Evolutionary conservation across 2,329 filamentous ascomycete genomes (phyloP), one percentile per base, ranked within the genome.

Genomic region (Exutisphaerella laricina): DNA sequence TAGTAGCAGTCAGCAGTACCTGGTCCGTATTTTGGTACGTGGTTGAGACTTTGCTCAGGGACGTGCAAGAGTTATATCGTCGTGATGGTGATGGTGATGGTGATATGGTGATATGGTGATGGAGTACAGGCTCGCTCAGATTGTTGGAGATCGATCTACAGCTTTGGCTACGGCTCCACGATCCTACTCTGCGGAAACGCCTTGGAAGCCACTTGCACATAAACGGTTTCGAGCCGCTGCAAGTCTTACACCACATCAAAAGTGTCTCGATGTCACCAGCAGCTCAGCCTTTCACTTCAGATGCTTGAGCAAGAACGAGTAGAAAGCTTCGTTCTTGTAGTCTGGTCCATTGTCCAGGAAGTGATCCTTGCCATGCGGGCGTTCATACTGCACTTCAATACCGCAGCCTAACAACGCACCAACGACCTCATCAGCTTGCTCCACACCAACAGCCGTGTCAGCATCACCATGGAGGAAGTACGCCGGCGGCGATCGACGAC

Each of bases 21-120:
- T 71, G n/a, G n/a, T n/a, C n/a, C n/a, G n/a, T n/a, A 4, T 70
- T 65, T 49, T 72, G 70, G 70, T 72, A 70, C 47, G 60, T 70
- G 26, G 66, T 67, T 1, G 70, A 72, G 48, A 72, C 70, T 1
- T 54, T 73, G 3, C 67, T 70, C 1, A 62, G 66, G 42, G 45
- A 43, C 5, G 38, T 48, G 10, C 45, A 62, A 40, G 36, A 36
- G 12, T 22, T 30, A 13, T 37, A 45, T 30, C 37, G n/a, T n/a
- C 13, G 20, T n/a, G 10, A 14, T 12, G 20, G 16, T 12, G 16
- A 13, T 10, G 29, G n/a, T 16, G 22, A 17, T 6, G 23, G 8
- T 4, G 7, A 8, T 18, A 30, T 6, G 13, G 14, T 12, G 20
- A 18, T 18, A 8, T 4, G 13, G 12, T 42, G 28, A 54, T 2